Percentiles rank a stretch among this genome's conserved stretches.
Evolutionary conservation across 371 early-diverging fungal genomes (phyloP).

Genomic region (Rhizomucor pusillus): DNA sequence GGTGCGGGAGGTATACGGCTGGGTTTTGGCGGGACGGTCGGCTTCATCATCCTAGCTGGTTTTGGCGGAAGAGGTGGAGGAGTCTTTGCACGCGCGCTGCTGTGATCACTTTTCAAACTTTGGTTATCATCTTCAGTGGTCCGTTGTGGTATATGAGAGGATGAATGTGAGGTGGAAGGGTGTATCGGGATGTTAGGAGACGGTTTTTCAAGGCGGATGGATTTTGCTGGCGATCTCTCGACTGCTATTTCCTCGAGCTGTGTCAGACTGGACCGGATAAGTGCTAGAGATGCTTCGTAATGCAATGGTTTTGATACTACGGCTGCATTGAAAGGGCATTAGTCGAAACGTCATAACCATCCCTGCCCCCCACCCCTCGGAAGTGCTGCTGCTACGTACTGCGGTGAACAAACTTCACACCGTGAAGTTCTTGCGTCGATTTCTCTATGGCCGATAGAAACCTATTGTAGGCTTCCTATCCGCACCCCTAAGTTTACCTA

Average conservation of each 20-base stretch:
- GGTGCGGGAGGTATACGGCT: constrained; percentile 7
- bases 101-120: constrained; percentile 1
- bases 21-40: constrained; percentile 39
- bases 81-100: constrained; percentile 8
- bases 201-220: constrained; percentile 10
- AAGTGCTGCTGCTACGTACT: constrained; percentile 22
- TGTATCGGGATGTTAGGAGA: background rate
- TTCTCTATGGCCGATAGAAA: constrained; percentile 35
- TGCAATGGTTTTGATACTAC: constrained; percentile 30
- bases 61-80: constrained; percentile 44
- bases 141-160: constrained; percentile 3
- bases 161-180: constrained; percentile 3
- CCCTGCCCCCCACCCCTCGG: background rate
- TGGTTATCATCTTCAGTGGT: constrained; percentile 7
- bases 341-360: background rate
- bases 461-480: constrained; percentile 41
- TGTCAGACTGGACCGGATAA: constrained; percentile 33
- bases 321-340: constrained; percentile 12
- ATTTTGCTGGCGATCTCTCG: constrained; percentile 12
- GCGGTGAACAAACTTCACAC: constrained; percentile 43
- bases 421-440: constrained; percentile 32
- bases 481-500: background rate
- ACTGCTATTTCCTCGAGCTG: constrained; percentile 35
- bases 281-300: constrained; percentile 26
- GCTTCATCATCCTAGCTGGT: constrained; percentile 30